These are phyloP conservation scores for Xylariaceae sp. DNA, from an alignment of 2,329 filamentous ascomycete genomes.

Conservation along the genomic window DNA sequence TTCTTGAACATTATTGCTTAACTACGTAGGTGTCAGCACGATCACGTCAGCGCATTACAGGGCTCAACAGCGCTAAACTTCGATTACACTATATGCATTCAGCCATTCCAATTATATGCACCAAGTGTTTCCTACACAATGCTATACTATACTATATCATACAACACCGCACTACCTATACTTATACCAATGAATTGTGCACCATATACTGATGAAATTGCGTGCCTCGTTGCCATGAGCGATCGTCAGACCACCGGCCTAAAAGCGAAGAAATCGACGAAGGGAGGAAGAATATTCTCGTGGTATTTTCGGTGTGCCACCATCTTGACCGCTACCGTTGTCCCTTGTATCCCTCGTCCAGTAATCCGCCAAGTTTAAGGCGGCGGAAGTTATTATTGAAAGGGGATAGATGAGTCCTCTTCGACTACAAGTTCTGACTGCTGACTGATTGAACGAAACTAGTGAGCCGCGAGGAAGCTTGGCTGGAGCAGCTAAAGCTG, in stretches of 20 bases:
- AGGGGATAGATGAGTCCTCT: conserved; percentile 12
- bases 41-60: conserved; percentile 14
- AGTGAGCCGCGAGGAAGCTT: conserved; percentile 17
- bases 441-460: conserved; percentile 10
- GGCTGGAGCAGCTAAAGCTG: conserved; percentile 23
- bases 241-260: no score
- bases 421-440: conserved; percentile 15
- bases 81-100: neutral
- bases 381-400: conserved; percentile 10
- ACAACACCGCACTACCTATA: no score
- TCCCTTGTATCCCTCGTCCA: conserved; percentile 2
- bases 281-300: no score
- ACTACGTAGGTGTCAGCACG: conserved; percentile 12
- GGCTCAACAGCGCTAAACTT: conserved; percentile 14
- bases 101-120: neutral
- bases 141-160: no score
- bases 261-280: no score
- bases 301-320: neutral
- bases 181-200: no score
- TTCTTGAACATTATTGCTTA: neutral
- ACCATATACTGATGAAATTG: no score
- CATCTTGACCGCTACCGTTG: neutral
- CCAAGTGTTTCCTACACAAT: no score
- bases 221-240: no score
- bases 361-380: conserved; percentile 22